Evolutionary conservation across 1,284 basidiomycete species (phyloP), one percentile per base, ranked within the genome.

Genomic region (Ceratorhiza oryzae-sativae): DNA sequence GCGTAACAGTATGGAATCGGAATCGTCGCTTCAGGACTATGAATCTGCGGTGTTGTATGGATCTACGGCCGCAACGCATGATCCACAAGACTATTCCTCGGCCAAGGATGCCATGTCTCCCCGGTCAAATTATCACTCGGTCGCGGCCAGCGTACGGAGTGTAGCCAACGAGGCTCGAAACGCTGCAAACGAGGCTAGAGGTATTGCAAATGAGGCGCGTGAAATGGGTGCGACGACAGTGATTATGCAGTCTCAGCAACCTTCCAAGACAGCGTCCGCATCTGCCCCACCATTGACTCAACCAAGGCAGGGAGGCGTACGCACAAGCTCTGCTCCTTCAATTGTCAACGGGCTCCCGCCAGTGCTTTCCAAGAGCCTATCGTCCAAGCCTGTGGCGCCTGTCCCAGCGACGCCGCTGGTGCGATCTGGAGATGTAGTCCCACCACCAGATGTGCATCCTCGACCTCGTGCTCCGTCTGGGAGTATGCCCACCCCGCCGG

Each of bases 71-170:
- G 49, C 48, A n/a, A 68, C 51, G 39, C 41, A 55, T 15, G 65
- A 68, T 32, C 18, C 61, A 1, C 67, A 32, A 25, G 56, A 58
- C 23, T 42, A 12, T 56, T 46, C 56, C 23, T 71, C 67, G 56
- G 42, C 55, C 18, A 56, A 55, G 30, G 67, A 71, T 20, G 55
- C 67, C 2, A 59, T 71, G 67, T 71, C 67, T 41, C 67, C 67
- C 30, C 27, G 55, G 32, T 71, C 67, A 20, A 71, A 71, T 46
- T 71, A 71, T 27, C 46, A 59, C 18, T 71, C 67, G 55, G 56
- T 71, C 32, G 67, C 67, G 45, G 53, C 67, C 27, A 59, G 53
- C 10, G 67, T 71, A 20, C 53, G 30, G 32, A 67, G 63, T 55
- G 55, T 48, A 20, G 56, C 46, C 13, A 46, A 58, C 18, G 67